Evolutionary conservation across 805 yeast species (phyloP).

Genomic region (Kluyveromyces lactis): DNA sequence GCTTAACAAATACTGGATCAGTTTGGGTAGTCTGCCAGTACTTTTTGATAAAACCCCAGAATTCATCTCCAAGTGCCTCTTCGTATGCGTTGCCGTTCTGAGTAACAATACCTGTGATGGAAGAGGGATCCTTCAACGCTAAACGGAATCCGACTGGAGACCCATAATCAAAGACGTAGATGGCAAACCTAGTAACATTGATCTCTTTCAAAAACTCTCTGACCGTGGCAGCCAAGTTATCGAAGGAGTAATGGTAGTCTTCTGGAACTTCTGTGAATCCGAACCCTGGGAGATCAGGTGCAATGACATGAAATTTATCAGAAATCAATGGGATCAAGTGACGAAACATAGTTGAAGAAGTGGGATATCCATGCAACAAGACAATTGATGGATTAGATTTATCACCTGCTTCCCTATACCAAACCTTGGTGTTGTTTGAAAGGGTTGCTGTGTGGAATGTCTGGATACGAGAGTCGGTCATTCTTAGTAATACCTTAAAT

Average conservation of each 20-base stretch:
- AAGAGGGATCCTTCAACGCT: slow-evolving; percentile 28
- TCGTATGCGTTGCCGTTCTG: slow-evolving; percentile 41
- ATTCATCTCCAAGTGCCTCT: slow-evolving; percentile 32
- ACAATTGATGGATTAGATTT: slow-evolving; percentile 28
- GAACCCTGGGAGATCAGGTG: slow-evolving; percentile 40
- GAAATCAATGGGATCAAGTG: slow-evolving; percentile 32
- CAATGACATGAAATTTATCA: slow-evolving; percentile 31
- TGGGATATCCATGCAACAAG: slow-evolving; percentile 38
- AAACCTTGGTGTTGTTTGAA: slow-evolving; percentile 20
- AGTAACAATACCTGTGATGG: slow-evolving; percentile 27
- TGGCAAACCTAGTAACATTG: slow-evolving; percentile 22
- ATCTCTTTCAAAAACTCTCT: slow-evolving; percentile 25
- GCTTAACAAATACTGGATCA: slow-evolving; percentile 9
- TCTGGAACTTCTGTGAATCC: slow-evolving; percentile 31
- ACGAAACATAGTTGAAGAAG: slow-evolving; percentile 35
- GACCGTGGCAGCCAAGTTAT: slow-evolving; percentile 26
- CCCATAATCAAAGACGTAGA: slow-evolving; percentile 39
- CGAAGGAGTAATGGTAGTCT: slow-evolving; percentile 27
- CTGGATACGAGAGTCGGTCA: not conserved
- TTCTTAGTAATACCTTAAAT: not conserved
- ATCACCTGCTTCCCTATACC: slow-evolving; percentile 36
- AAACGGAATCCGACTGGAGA: slow-evolving; percentile 36
- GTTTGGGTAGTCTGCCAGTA: slow-evolving; percentile 26
- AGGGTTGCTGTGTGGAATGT: slow-evolving; percentile 3
- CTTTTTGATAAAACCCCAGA: slow-evolving; percentile 32